A percentile compares a stretch with the other conserved stretches of the same genome.
Evolutionary conservation across 306 rosid species (phyloP).

Genomic region (Cercis canadensis): DNA sequence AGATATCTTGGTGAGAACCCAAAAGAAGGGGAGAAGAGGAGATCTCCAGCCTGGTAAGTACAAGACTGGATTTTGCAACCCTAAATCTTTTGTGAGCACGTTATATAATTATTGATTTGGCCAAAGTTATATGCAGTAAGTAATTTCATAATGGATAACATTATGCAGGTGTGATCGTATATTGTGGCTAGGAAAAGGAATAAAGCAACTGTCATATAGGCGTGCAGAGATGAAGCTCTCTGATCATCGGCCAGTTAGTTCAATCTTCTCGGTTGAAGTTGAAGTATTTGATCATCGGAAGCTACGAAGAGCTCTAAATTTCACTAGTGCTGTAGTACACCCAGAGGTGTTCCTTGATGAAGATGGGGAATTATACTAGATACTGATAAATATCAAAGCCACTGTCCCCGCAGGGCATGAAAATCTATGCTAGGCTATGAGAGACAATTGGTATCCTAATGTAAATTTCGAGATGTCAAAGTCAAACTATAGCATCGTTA

Average conservation of each 20-base stretch:
- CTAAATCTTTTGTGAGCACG: too few relatives aligned
- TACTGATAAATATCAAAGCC: not conserved
- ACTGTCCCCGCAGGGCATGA: not conserved
- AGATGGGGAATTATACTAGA: constrained; percentile 38
- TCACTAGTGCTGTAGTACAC: constrained; percentile 65
- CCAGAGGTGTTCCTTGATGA: constrained; percentile 68
- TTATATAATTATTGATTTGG: not conserved
- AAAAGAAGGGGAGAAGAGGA: constrained; percentile 86
- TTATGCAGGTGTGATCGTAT: constrained; percentile 89
- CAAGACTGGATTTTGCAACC: constrained; percentile 15
- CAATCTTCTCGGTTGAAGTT: constrained; percentile 72
- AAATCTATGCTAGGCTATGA: too few relatives aligned
- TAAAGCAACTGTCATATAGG: constrained; percentile 68
- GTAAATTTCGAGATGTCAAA: too few relatives aligned
- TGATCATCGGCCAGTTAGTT: constrained; percentile 88
- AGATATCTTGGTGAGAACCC: constrained; percentile 78
- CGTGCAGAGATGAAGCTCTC: constrained; percentile 72
- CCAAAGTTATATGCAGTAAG: not conserved
- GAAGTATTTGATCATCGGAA: constrained; percentile 88
- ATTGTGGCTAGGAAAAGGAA: constrained; percentile 85
- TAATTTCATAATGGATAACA: constrained; percentile 22
- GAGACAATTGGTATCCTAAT: too few relatives aligned
- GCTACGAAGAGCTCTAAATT: constrained; percentile 72
- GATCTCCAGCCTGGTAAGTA: constrained; percentile 96
- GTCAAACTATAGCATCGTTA: too few relatives aligned